Conservation (phyloP, 768 basidiomycete genomes). For the Mycena rosella region DNA sequence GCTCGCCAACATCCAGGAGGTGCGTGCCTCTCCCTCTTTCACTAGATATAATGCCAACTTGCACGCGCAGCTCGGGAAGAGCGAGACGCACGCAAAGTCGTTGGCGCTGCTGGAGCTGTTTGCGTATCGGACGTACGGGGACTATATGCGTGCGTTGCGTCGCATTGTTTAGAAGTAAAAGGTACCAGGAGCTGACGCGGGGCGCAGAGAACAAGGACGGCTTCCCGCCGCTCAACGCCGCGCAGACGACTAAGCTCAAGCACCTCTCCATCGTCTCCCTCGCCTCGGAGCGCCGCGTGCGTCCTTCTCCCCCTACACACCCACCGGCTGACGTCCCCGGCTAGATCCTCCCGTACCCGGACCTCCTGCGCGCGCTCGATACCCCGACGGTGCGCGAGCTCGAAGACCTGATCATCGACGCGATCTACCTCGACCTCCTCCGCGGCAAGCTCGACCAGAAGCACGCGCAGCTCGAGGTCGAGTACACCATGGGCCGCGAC, state of each 20-base stretch:
- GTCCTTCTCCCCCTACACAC: slow-evolving; percentile 48
- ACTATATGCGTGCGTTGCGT: slow-evolving; percentile 76
- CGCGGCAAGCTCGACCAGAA: slow-evolving; percentile 95
- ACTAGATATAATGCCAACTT: too few relatives aligned
- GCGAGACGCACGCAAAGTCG: slow-evolving; percentile 72
- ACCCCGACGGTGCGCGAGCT: slow-evolving; percentile 87
- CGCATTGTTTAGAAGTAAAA: neutral
- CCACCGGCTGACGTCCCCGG: too few relatives aligned
- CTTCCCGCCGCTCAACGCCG: slow-evolving; percentile 75
- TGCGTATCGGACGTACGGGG: slow-evolving; percentile 87
- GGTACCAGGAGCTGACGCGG: slow-evolving; percentile 5
- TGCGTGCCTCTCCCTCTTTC: slow-evolving; percentile 47
- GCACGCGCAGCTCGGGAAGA: slow-evolving; percentile 69
- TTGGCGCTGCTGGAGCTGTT: slow-evolving; percentile 85
- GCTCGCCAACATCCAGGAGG: slow-evolving; percentile 87
- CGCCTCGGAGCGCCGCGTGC: slow-evolving; percentile 80
- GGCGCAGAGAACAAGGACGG: slow-evolving; percentile 71
- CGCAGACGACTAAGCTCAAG: slow-evolving; percentile 90
- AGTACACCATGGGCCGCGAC: slow-evolving; percentile 94
- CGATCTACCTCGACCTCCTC: slow-evolving; percentile 92
- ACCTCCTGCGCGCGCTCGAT: slow-evolving; percentile 77
- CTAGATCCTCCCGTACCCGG: slow-evolving; percentile 86
- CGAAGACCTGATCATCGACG: slow-evolving; percentile 97
- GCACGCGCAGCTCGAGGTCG: slow-evolving; percentile 88
- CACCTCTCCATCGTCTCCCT: slow-evolving; percentile 93